Conservation (phyloP, 139 green algal species). For the Diplosphaera chodatii region DNA sequence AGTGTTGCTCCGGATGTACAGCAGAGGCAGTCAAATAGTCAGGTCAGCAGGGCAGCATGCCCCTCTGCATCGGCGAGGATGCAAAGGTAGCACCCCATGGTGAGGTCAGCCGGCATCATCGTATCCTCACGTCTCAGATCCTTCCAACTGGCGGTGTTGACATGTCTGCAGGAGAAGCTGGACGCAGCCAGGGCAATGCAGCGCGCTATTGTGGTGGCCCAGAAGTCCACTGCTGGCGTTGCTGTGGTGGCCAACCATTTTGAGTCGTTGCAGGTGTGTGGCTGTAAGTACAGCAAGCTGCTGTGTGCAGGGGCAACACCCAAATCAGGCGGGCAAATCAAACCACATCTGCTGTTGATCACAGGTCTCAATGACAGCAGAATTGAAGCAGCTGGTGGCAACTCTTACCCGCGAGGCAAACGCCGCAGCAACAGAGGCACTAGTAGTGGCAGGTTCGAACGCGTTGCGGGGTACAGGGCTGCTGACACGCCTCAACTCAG, state of each 20-base stretch:
- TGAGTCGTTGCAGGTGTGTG: neutral
- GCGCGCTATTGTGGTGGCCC: neutral
- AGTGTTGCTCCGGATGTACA: too few relatives aligned
- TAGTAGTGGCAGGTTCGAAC: neutral
- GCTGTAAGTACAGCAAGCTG: too few relatives aligned
- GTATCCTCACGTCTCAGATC: too few relatives aligned
- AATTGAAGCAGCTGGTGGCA: conserved; percentile 22
- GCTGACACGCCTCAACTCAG: neutral
- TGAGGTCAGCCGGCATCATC: too few relatives aligned
- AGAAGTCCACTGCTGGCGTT: neutral
- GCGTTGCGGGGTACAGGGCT: neutral
- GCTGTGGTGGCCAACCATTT: neutral
- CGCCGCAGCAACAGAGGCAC: neutral
- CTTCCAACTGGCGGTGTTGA: too few relatives aligned
- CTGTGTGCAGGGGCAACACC: too few relatives aligned
- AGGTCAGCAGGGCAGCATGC: too few relatives aligned
- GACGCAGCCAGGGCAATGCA: neutral
- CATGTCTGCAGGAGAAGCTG: neutral
- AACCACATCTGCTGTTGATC: neutral
- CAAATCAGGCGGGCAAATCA: too few relatives aligned
- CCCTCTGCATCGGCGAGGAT: too few relatives aligned
- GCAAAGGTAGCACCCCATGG: too few relatives aligned
- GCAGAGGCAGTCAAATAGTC: too few relatives aligned
- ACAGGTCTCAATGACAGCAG: neutral
- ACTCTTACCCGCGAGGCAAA: neutral